A percentile compares a stretch with the other conserved stretches of the same genome.
phyloP scores from a whole-genome alignment of 2,329 filamentous ascomycete species.

The Macrophomina pseudophaseolina region DNA sequence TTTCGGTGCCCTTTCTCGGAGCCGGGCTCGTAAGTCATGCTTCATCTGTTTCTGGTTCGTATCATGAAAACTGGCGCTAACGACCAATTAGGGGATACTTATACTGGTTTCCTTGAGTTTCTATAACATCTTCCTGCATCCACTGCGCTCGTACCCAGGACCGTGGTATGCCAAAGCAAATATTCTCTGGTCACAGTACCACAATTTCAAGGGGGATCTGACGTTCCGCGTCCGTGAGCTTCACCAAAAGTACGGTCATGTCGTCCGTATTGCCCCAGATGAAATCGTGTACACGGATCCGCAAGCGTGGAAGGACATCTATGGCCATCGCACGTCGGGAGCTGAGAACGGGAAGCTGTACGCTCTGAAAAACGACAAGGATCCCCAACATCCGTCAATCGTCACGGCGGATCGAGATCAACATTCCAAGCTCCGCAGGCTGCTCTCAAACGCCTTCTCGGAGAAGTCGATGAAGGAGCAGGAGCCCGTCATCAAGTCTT shows the following conservation, averaged over 20 bases:
- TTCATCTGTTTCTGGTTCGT: too few relatives aligned
- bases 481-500: constrained; percentile 38
- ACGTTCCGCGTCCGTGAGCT: constrained; percentile 28
- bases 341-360: constrained; percentile 1
- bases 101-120: constrained; percentile 27
- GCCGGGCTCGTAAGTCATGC: too few relatives aligned
- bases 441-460: constrained; percentile 38
- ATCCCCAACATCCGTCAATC: constrained; percentile 20
- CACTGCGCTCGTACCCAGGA: constrained; percentile 50
- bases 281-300: constrained; percentile 45
- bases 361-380: not conserved
- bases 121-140: constrained; percentile 51
- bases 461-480: constrained; percentile 38
- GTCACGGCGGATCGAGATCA: not conserved
- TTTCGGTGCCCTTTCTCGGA: too few relatives aligned
- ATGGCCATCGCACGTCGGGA: constrained; percentile 27
- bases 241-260: constrained; percentile 50
- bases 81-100: not conserved
- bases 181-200: constrained; percentile 54
- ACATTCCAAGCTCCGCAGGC: constrained; percentile 39
- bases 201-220: constrained; percentile 34
- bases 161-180: constrained; percentile 29
- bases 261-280: constrained; percentile 48
- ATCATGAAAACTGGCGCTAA: too few relatives aligned
- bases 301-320: constrained; percentile 52